Percentiles rank a stretch among this genome's conserved stretches.
Conservation (phyloP, 805 yeast species). For the Kazachstania bromeliacearum region DNA sequence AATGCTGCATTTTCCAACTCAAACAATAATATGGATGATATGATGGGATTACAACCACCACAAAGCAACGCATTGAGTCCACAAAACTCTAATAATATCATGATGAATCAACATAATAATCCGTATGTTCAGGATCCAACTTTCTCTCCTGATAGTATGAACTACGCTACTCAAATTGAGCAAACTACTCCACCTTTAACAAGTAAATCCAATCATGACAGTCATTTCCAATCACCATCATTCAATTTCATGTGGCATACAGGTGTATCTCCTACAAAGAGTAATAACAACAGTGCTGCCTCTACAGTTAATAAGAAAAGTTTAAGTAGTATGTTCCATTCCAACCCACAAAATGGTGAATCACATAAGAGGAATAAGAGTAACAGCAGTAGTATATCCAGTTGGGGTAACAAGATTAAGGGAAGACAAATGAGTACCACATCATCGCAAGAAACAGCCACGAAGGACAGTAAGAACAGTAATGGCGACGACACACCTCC, state of each 20-base stretch:
- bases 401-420: slow-evolving; percentile 15
- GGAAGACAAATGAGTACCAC: slow-evolving; percentile 4
- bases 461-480: neutral
- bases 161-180: neutral
- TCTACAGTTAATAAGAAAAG: neutral
- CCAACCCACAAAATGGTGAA: neutral
- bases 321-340: neutral
- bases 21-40: neutral
- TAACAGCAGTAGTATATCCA: slow-evolving; percentile 12
- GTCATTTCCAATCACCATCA: slow-evolving; percentile 16
- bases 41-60: neutral
- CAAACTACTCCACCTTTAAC: neutral
- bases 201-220: slow-evolving; percentile 4
- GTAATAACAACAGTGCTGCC: neutral
- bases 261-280: slow-evolving; percentile 5
- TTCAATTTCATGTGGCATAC: slow-evolving; percentile 24
- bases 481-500: slow-evolving; percentile 5
- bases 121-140: slow-evolving; percentile 1
- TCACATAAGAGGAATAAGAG: slow-evolving; percentile 16
- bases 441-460: slow-evolving; percentile 6
- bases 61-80: slow-evolving; percentile 6
- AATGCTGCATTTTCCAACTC: neutral
- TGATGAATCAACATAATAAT: slow-evolving; percentile 2
- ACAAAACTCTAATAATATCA: slow-evolving; percentile 5
- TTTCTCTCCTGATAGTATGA: neutral